Conservation (phyloP, 2,329 filamentous ascomycete genomes). For the Bimuria novae-zelandiae region DNA sequence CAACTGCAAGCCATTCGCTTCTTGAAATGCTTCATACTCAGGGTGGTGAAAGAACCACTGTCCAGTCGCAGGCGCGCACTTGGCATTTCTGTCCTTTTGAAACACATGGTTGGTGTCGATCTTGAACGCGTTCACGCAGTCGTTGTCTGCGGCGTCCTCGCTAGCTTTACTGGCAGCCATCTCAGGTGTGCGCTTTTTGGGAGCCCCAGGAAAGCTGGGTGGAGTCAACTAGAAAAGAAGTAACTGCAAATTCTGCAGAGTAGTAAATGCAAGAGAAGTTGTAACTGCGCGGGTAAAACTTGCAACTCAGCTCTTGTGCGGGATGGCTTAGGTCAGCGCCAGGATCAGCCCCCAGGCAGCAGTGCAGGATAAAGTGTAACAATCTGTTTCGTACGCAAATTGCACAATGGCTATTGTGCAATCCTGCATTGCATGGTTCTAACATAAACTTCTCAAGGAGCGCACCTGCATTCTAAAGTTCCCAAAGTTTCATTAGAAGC, state of each 20-base stretch:
- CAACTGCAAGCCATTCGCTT: slow-evolving; percentile 1
- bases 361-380: not conserved
- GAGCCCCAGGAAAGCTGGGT: too few relatives aligned
- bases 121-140: slow-evolving; percentile 3
- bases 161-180: not conserved
- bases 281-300: too few relatives aligned
- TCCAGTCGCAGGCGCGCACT: slow-evolving; percentile 1
- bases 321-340: not conserved
- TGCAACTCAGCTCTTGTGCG: too few relatives aligned
- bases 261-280: too few relatives aligned
- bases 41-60: slow-evolving; percentile 8
- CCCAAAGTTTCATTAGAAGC: too few relatives aligned
- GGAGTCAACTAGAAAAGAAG: too few relatives aligned
- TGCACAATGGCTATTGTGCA: too few relatives aligned
- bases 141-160: slow-evolving; percentile 1
- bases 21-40: slow-evolving; percentile 1
- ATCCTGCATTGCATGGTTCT: too few relatives aligned
- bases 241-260: too few relatives aligned
- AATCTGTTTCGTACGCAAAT: too few relatives aligned
- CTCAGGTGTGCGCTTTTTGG: not conserved
- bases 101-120: not conserved
- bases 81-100: slow-evolving; percentile 1
- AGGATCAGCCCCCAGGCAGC: not conserved
- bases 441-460: too few relatives aligned
- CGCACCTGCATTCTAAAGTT: too few relatives aligned